These are phyloP conservation scores for Dactylellina leptospora DNA, from an alignment of 2,329 filamentous ascomycete genomes.

Conservation along the genomic window DNA sequence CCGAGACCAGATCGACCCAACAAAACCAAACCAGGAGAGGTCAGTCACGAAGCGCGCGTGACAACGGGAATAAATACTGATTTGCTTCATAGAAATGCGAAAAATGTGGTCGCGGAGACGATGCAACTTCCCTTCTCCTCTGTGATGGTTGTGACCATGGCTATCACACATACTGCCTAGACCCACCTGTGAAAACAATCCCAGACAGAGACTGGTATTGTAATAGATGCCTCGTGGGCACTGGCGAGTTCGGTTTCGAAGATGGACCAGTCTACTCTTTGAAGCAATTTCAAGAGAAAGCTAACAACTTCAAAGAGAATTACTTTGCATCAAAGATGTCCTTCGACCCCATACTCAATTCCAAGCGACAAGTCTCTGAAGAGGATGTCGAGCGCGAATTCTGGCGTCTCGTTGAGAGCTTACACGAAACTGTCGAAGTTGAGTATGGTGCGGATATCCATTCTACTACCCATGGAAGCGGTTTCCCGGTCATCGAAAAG, in stretches of 20 bases:
- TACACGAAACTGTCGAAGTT: constrained; percentile 95
- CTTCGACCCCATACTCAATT: constrained; percentile 83
- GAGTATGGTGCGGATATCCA: constrained; percentile 99
- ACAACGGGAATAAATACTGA: constrained; percentile 57
- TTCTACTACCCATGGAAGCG: constrained; percentile 95
- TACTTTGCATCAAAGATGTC: constrained; percentile 93
- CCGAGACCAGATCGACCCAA: constrained; percentile 70
- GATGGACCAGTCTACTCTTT: constrained; percentile 95
- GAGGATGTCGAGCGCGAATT: constrained; percentile 97
- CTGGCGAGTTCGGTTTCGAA: constrained; percentile 96
- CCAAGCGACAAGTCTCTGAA: constrained; percentile 82
- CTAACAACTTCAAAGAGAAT: constrained; percentile 89
- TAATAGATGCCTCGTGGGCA: constrained; percentile 90
- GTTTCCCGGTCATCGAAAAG: constrained; percentile 92
- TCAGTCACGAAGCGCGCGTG: constrained; percentile 55
- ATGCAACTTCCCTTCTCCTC: constrained; percentile 73
- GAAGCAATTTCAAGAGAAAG: constrained; percentile 94
- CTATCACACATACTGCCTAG: constrained; percentile 86
- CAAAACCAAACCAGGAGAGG: constrained; percentile 69
- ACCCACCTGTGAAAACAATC: constrained; percentile 79
- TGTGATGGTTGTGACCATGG: constrained; percentile 93
- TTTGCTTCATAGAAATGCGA: constrained; percentile 74
- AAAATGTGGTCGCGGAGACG: constrained; percentile 81
- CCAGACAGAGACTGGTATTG: constrained; percentile 96
- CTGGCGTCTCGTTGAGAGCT: constrained; percentile 90